Base-by-base conservation (phyloP, 495 filamentous ascomycete genomes). In the Trichoderma virens region DNA sequence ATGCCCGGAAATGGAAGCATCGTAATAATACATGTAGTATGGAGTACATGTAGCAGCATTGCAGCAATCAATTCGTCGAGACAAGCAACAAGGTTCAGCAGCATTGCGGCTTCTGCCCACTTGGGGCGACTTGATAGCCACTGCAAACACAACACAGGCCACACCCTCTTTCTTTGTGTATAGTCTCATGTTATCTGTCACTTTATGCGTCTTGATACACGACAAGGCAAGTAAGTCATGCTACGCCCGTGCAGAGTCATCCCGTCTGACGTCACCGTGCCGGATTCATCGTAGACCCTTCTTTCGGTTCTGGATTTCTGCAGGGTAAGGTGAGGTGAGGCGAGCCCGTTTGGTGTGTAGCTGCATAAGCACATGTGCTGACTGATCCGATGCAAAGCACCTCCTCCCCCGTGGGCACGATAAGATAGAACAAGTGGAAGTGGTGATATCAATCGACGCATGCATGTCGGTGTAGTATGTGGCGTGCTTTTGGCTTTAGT, bases 341-440 rank as follows among this genome's bases (percentile, higher is more conserved):
- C 0, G 2, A 45, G 1, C 11, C 32, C 6, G 5, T 16, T 11
- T 47, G 3, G 6, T 18, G 43, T 47, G 43, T 16, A 45, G 43
- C 43, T 47, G n/a, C 43, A 47, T 47, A n/a, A n/a, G n/a, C n/a
- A n/a, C n/a, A 35, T 35, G 32, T 35, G 43, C 43, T 47, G 43
- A 47, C 43, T 47, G 43, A 47, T 47, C 43, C n/a, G 18, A 16
- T n/a, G n/a, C 43, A 23, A 6, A n/a, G 43, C 43, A 47, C 2
- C 5, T 20, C 43, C 8, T 47, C 43, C 43, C 43, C 43, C 43
- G 41, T 20, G 9, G 43, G 18, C n/a, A 20, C 43, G 43, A 47
- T 47, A 47, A 47, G 43, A 47, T 47, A 47, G 43, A 5, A 47
- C 6, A 18, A 8, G 18, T 47, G n/a, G 18, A 5, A 11, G 32